phyloP scores from a whole-genome alignment of 2,329 filamentous ascomycete genomes.

The Apiospora phragmitis region DNA sequence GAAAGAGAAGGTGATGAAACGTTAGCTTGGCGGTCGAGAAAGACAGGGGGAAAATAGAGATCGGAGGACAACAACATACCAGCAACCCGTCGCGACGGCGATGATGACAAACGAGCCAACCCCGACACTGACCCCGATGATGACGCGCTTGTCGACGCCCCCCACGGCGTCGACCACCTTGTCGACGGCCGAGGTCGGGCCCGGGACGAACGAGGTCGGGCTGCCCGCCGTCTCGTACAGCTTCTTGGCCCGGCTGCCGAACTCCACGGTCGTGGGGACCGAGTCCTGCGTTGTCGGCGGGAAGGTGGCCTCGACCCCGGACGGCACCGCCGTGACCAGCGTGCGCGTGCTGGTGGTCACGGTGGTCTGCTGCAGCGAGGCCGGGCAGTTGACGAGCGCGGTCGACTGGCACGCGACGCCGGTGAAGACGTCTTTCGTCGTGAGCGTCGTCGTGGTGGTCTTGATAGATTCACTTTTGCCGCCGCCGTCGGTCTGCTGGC shows the following conservation, averaged over 20 bases:
- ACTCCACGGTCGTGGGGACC: slow-evolving; percentile 37
- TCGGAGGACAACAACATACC: neutral
- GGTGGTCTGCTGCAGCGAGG: slow-evolving; percentile 46
- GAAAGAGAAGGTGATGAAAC: neutral
- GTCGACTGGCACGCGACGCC: slow-evolving; percentile 45
- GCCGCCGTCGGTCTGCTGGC: slow-evolving; percentile 15
- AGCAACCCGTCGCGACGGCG: neutral
- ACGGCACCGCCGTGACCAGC: slow-evolving; percentile 39
- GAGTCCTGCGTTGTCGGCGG: slow-evolving; percentile 35
- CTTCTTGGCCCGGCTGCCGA: slow-evolving; percentile 40
- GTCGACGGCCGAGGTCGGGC: slow-evolving; percentile 26
- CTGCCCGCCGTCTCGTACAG: slow-evolving; percentile 41
- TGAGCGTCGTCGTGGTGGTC: slow-evolving; percentile 44
- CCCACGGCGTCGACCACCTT: neutral
- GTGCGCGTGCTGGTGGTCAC: slow-evolving; percentile 40
- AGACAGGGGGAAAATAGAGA: neutral
- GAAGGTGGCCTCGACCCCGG: slow-evolving; percentile 40
- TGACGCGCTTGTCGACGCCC: neutral
- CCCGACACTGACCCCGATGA: slow-evolving; percentile 2
- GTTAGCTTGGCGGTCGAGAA: neutral
- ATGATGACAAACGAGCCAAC: neutral
- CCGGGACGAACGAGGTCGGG: slow-evolving; percentile 45
- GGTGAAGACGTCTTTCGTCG: slow-evolving; percentile 40
- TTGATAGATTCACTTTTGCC: slow-evolving; percentile 29
- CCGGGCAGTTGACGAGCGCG: slow-evolving; percentile 49